Conservation (phyloP, 495 filamentous ascomycete genomes). For the Penicillium bialowiezense region DNA sequence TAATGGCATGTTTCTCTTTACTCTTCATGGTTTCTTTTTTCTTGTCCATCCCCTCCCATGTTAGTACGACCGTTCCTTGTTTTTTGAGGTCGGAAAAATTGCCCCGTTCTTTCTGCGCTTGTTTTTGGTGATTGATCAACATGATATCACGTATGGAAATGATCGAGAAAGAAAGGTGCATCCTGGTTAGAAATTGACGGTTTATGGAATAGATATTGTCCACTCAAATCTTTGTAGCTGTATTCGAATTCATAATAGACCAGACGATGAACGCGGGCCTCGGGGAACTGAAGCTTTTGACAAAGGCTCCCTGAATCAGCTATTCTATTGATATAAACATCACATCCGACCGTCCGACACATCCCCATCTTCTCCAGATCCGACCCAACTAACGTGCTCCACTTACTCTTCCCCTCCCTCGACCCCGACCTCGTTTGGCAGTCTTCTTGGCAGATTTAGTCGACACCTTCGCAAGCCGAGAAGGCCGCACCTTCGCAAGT, state of each 20-base stretch:
- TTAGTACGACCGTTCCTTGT: conserved; percentile 11
- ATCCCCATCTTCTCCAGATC: too few species aligned
- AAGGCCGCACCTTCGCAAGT: too few species aligned
- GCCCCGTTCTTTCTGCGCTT: conserved; percentile 12
- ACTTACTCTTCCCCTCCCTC: not conserved
- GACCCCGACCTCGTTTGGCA: too few species aligned
- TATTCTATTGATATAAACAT: too few species aligned
- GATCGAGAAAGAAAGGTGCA: conserved; percentile 13
- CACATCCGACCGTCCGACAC: too few species aligned
- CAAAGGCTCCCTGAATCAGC: too few species aligned
- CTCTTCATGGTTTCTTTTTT: conserved; percentile 14
- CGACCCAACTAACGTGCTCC: too few species aligned
- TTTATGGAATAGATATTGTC: conserved; percentile 8
- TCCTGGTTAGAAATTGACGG: conserved; percentile 12
- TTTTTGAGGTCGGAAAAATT: conserved; percentile 12
- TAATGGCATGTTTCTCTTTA: conserved; percentile 39
- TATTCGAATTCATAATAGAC: too few species aligned
- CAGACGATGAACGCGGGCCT: too few species aligned
- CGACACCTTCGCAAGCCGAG: too few species aligned
- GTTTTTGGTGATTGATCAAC: conserved; percentile 11
- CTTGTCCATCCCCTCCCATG: conserved; percentile 4
- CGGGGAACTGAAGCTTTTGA: too few species aligned
- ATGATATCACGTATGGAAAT: conserved; percentile 14
- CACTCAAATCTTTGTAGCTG: not conserved
- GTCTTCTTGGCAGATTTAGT: too few species aligned